phyloP scores from a whole-genome alignment of 371 early-diverging fungal genomes.

The Mucor ambiguus region DNA sequence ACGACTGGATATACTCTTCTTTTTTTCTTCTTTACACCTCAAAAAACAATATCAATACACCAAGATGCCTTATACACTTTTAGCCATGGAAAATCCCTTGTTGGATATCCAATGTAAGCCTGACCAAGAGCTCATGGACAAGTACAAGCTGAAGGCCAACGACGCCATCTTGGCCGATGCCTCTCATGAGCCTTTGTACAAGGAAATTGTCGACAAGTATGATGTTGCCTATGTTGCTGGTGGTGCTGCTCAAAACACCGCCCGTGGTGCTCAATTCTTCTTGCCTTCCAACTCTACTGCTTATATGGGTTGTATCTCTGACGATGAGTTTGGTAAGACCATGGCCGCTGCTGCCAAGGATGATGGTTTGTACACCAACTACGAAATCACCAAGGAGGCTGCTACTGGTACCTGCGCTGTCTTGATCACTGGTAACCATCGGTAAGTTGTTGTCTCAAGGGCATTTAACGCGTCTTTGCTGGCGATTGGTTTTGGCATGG shows the following conservation, averaged over 20 bases:
- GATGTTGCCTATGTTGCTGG: constrained; percentile 90
- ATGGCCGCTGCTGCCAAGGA: constrained; percentile 78
- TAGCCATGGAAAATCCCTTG: constrained; percentile 91
- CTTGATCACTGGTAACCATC: constrained; percentile 87
- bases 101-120: constrained; percentile 93
- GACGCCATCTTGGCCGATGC: constrained; percentile 93
- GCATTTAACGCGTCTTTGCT: background rate
- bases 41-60: background rate
- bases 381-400: constrained; percentile 66
- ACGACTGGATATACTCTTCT: background rate
- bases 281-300: constrained; percentile 85
- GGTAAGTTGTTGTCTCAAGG: constrained; percentile 48
- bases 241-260: constrained; percentile 95
- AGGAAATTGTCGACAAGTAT: constrained; percentile 74
- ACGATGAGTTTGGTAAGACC: constrained; percentile 78
- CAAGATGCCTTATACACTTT: constrained; percentile 41
- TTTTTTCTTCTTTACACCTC: background rate
- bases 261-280: constrained; percentile 89
- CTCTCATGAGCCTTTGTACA: constrained; percentile 83
- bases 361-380: constrained; percentile 88
- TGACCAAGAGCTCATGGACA: constrained; percentile 69
- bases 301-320: constrained; percentile 91
- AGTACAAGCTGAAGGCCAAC: constrained; percentile 90
- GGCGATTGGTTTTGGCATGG: background rate
- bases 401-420: constrained; percentile 96